Conservation (phyloP, 306 rosid species). For the Prunus davidiana region DNA sequence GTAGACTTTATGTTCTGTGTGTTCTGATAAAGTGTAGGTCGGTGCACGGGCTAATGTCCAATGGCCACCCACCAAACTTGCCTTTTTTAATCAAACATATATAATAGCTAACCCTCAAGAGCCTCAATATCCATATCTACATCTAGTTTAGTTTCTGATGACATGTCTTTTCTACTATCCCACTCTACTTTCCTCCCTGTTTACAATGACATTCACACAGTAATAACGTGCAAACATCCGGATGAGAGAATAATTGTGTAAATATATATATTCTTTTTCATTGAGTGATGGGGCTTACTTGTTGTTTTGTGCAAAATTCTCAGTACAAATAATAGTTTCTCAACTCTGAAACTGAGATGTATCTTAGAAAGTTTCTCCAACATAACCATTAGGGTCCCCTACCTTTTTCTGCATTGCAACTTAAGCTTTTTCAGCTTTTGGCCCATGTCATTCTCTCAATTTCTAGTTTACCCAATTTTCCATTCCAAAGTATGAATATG, state of each 20-base stretch:
- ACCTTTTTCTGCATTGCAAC: background rate
- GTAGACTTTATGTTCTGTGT: background rate
- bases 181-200: no score
- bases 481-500: conserved; percentile 1
- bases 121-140: background rate
- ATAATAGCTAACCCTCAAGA: background rate
- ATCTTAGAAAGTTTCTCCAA: background rate
- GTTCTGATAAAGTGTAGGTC: background rate
- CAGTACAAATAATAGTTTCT: background rate
- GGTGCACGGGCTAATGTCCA: conserved; percentile 19
- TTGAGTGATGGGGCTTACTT: background rate
- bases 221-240: no score
- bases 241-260: no score
- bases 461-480: background rate
- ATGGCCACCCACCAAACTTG: conserved; percentile 9
- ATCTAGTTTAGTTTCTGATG: background rate
- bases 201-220: no score
- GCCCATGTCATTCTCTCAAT: conserved; percentile 22
- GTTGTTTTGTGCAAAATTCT: conserved; percentile 3
- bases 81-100: background rate
- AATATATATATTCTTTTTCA: background rate
- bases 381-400: background rate
- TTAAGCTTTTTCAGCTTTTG: conserved; percentile 17
- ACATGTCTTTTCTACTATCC: no score
- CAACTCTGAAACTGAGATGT: background rate